Evolutionary conservation across 2,329 filamentous ascomycete species (phyloP).

Genomic region (Aureobasidium mangrovei): DNA sequence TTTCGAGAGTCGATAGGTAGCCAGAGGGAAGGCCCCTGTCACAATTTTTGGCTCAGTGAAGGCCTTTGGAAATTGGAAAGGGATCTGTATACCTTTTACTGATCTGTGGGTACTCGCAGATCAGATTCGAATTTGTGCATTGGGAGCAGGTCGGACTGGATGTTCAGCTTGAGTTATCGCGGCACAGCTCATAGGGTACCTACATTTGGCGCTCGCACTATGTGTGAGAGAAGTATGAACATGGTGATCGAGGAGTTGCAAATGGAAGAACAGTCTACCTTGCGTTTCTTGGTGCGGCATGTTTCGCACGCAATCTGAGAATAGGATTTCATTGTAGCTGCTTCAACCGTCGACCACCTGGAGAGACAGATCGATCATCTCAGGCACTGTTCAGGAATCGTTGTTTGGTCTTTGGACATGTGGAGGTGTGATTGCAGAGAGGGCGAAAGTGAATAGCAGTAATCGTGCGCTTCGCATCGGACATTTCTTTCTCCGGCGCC

Average conservation of each 20-base stretch:
- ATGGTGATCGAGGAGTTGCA: neutral
- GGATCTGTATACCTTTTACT: neutral
- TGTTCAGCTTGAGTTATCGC: too few species aligned
- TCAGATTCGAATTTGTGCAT: neutral
- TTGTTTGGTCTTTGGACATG: too few species aligned
- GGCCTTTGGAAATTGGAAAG: too few species aligned
- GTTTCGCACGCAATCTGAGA: slow-evolving; percentile 3
- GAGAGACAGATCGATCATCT: too few species aligned
- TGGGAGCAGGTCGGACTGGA: slow-evolving; percentile 3
- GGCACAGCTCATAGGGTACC: neutral
- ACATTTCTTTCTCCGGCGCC: too few species aligned
- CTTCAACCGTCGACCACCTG: too few species aligned
- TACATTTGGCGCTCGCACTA: neutral
- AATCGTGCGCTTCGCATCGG: too few species aligned
- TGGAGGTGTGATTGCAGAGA: too few species aligned
- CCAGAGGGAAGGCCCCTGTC: slow-evolving; percentile 3
- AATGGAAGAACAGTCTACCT: neutral
- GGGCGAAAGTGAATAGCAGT: too few species aligned
- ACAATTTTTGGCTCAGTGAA: neutral
- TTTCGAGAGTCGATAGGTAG: neutral
- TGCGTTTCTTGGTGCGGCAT: slow-evolving; percentile 1
- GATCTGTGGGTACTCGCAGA: neutral
- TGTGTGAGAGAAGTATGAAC: neutral
- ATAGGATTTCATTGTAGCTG: neutral
- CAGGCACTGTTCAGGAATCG: too few species aligned